These are phyloP conservation scores for Gracilariopsis chorda DNA, from an alignment of 23 red algal species.

Conservation along the genomic window DNA sequence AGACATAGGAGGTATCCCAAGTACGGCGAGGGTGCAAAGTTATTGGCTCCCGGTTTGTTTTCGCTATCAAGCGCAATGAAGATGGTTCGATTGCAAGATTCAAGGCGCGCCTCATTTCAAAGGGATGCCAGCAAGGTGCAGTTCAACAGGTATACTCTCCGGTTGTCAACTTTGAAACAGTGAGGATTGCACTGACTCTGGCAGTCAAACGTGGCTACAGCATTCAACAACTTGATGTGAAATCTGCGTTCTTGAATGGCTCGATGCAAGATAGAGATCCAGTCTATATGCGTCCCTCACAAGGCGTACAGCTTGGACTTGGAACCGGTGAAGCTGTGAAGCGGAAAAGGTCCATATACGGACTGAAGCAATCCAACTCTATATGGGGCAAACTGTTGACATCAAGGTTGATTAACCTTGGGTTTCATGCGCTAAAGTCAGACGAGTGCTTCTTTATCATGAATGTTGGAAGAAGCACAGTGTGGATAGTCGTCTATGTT, in stretches of 20 bases:
- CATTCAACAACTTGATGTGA: neutral
- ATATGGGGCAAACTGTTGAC: neutral
- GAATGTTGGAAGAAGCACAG: neutral
- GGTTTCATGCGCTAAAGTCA: neutral
- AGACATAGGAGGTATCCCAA: too few relatives aligned
- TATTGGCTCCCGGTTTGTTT: neutral
- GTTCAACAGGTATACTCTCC: neutral
- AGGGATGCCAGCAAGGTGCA: neutral
- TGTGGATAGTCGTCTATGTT: neutral
- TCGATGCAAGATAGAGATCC: neutral
- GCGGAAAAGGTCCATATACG: neutral
- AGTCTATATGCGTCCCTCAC: neutral
- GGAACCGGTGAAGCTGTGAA: neutral
- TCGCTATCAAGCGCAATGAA: neutral
- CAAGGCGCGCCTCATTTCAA: neutral
- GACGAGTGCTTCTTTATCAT: conserved; percentile 17
- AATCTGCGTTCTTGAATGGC: neutral
- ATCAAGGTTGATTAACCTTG: neutral
- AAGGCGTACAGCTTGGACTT: neutral
- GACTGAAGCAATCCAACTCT: neutral
- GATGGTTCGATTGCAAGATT: neutral
- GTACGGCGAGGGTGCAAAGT: too few relatives aligned
- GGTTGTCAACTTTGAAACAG: neutral
- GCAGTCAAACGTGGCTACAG: neutral
- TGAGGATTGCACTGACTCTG: neutral